phyloP scores from a whole-genome alignment of 2,329 filamentous ascomycete species.

The Didymella segeticola region DNA sequence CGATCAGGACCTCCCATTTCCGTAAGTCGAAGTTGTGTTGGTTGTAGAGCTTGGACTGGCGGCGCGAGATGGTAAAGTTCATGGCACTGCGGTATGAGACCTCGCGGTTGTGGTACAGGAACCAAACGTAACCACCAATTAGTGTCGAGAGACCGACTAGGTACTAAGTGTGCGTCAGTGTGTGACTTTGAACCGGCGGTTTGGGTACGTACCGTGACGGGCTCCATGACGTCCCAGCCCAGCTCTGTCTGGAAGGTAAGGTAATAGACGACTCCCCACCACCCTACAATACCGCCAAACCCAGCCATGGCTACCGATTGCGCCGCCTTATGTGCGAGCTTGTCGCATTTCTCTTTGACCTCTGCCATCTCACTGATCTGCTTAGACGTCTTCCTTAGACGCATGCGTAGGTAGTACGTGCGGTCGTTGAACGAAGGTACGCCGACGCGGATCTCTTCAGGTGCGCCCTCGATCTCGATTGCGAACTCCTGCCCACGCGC shows the following conservation, averaged over 20 bases:
- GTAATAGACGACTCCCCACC: conserved; percentile 83
- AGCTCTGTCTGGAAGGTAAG: conserved; percentile 73
- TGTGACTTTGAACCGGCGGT: neutral
- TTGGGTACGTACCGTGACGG: conserved; percentile 67
- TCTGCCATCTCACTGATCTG: conserved; percentile 73
- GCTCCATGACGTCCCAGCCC: conserved; percentile 92
- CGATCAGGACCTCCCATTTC: conserved; percentile 78
- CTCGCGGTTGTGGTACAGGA: conserved; percentile 89
- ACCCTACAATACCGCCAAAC: conserved; percentile 73
- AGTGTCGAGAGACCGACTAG: conserved; percentile 84
- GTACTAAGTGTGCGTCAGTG: conserved; percentile 57
- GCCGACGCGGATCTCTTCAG: conserved; percentile 73
- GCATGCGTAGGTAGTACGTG: conserved; percentile 85
- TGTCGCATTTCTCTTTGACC: conserved; percentile 83
- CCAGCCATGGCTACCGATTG: conserved; percentile 82
- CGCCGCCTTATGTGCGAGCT: conserved; percentile 75
- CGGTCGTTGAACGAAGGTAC: conserved; percentile 89
- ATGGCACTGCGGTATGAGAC: conserved; percentile 86
- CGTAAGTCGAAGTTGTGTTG: conserved; percentile 75
- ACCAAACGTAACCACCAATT: conserved; percentile 92
- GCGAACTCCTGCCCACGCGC: conserved; percentile 84
- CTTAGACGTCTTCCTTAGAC: conserved; percentile 73
- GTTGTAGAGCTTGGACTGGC: conserved; percentile 79
- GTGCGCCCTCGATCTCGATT: conserved; percentile 77
- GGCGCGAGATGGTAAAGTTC: conserved; percentile 81